These are phyloP conservation scores for Metschnikowia chrysomelidarum DNA, from an alignment of 805 yeast species.

Conservation along the genomic window DNA sequence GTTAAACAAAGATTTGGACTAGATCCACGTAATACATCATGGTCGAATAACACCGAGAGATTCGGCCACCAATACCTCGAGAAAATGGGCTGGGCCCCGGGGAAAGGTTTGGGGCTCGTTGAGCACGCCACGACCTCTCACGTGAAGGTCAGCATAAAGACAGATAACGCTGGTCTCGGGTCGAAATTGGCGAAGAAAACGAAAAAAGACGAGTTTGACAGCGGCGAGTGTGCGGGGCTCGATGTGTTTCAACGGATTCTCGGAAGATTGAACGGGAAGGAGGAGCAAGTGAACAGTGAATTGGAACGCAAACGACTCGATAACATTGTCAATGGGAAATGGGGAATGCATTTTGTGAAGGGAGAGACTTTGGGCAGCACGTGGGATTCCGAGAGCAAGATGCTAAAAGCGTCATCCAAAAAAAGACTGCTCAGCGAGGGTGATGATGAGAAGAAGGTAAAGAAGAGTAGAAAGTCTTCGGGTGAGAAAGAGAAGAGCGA, in stretches of 20 bases:
- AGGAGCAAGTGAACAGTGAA: conserved; percentile 60
- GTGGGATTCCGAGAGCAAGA: conserved; percentile 61
- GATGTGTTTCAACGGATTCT: conserved; percentile 90
- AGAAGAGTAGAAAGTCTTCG: conserved; percentile 4
- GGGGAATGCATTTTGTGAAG: conserved; percentile 84
- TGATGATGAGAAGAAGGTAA: conserved; percentile 20
- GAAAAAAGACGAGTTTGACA: conserved; percentile 66
- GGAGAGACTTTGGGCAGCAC: conserved; percentile 85
- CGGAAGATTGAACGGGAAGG: conserved; percentile 87
- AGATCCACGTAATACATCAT: conserved; percentile 91
- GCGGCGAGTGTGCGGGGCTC: conserved; percentile 84
- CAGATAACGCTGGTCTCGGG: conserved; percentile 87
- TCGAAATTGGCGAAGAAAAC: conserved; percentile 62
- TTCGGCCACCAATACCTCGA: conserved; percentile 87
- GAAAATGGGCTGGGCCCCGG: conserved; percentile 90
- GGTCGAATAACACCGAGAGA: conserved; percentile 83
- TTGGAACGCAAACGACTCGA: conserved; percentile 67
- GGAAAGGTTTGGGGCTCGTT: conserved; percentile 78
- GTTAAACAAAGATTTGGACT: conserved; percentile 81
- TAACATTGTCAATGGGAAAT: conserved; percentile 73
- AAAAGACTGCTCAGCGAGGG: conserved; percentile 24
- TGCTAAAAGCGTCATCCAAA: conserved; percentile 18
- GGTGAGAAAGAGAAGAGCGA: conserved; percentile 5
- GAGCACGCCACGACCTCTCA: conserved; percentile 71
- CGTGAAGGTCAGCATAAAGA: conserved; percentile 77